Base-by-base conservation (phyloP, 164 flowering plant species). In the grape (Vitis vinifera) region DNA sequence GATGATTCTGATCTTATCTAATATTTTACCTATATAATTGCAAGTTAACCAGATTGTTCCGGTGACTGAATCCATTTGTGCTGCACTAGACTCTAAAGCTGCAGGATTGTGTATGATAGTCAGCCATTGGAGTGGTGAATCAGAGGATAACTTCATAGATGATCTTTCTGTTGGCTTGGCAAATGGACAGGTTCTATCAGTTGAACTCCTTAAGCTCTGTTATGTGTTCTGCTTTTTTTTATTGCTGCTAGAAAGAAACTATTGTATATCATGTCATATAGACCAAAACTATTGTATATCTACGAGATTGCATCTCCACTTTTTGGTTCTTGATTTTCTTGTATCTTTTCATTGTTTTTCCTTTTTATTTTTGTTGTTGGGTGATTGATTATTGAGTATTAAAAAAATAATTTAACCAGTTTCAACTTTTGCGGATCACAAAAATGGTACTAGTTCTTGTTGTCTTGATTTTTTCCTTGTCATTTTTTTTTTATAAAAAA, bases 21-120 rank as follows among this genome's bases (percentile, higher is more conserved):
- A 9, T 56, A 8, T 9, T 56, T 56, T 0, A 19, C 17, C 9
- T 60, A 27, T 12, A 52, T 55, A 62, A 29, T 75, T 81, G 72
- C 90, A 95, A 97, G 98, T 93, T 71, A 93, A 95, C 83, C 99
- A 95, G 80, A 93, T 95, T 71, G 99, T 97, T 11, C 75, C 94
- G 5, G 92, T 95, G 60, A 95, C 93, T 27, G 98, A 92, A 82
- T 90, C 97, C 65, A 91, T 95, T 72, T 91, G 78, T 76, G 99
- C 94, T 19, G 98, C 93, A 17, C 87, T 89, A 65, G 94, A 90
- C 78, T 90, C 98, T 1, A 95, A 95, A 77, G 91, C 93, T 73
- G 98, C 98, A 10, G 98, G 98, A 30, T 95, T 97, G 98, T 96
- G 99, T 66, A 96, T 95, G 55, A 92, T 95, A 98, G 98, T 90